Base-by-base conservation (phyloP, 2,329 filamentous ascomycete species). In the Dendryphion nanum region DNA sequence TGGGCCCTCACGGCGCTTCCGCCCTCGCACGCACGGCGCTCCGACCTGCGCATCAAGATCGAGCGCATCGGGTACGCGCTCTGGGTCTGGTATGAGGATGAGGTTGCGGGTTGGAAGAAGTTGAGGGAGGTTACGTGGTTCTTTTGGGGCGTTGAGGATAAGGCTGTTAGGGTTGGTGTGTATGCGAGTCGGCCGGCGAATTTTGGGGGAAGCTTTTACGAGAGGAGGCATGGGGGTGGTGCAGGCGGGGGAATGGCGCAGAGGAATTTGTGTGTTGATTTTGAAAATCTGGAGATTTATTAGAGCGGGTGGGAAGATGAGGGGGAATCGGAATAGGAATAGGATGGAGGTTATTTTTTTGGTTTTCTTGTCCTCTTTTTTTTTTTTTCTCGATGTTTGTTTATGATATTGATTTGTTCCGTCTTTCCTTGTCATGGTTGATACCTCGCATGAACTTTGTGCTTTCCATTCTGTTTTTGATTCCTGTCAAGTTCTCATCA, bases 71-170 rank as follows among this genome's bases (percentile, higher is more conserved):
- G 75, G 6, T 66, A 76, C 47, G 72, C 74, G 8, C 65, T 79
- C 18, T 78, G 76, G 76, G 70, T 79, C 26, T 79, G 73, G 72
- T 79, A 77, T 46, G 72, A 77, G 52, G 69, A 68, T 37, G 58
- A 60, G 33, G 44, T 62, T 24, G 37, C 53, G 30, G 50, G 41
- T 57, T 81, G 77, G 77, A 77, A 74, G 62, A 80, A 80, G 57
- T 57, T 79, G 48, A 57, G 77, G 5, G 77, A 81, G 57, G 74
- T 81, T 18, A 78, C 75, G n/a, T 79, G 75, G 70, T 81, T 81
- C 57, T 81, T 81, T 53, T 78, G 73, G 60, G 76, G 75, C 6
- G 73, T 78, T 10, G 76, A 79, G 45, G 75, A 78, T 46, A 81
- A 81, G 53, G 74, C 68, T 18, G 69, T 80, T 16, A 68, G 76